Percentiles rank a stretch among this genome's conserved stretches.
phyloP scores from a whole-genome alignment of 2,329 filamentous ascomycete species.

The Tolypocladium album region DNA sequence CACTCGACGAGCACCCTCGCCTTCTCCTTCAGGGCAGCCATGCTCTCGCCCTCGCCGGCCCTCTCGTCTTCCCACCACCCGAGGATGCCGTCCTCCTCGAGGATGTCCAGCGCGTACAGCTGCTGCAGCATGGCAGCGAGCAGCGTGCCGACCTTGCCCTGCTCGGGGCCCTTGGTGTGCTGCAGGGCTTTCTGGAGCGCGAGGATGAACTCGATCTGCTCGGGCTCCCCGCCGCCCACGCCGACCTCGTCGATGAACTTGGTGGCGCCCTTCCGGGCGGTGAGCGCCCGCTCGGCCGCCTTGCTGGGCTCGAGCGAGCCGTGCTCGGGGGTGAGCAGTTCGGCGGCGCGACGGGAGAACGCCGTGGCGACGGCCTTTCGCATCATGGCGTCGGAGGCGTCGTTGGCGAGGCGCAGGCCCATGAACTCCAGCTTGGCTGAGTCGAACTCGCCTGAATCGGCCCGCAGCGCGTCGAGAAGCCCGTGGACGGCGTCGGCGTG shows the following conservation, averaged over 20 bases:
- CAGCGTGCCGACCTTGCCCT: constrained; percentile 43
- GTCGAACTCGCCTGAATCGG: constrained; percentile 69
- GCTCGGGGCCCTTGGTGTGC: constrained; percentile 48
- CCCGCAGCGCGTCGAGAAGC: constrained; percentile 75
- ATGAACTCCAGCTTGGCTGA: constrained; percentile 79
- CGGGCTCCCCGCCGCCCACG: constrained; percentile 54
- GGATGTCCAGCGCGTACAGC: constrained; percentile 71
- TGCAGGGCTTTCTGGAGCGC: constrained; percentile 72
- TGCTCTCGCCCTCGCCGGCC: constrained; percentile 54
- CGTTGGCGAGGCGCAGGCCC: constrained; percentile 79
- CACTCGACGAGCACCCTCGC: constrained; percentile 75
- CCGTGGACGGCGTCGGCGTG: constrained; percentile 79
- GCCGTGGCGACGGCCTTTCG: constrained; percentile 76
- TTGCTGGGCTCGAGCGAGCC: constrained; percentile 48
- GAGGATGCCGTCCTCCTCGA: constrained; percentile 82
- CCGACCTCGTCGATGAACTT: constrained; percentile 50
- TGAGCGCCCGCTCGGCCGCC: constrained; percentile 53
- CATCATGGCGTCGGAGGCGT: constrained; percentile 83
- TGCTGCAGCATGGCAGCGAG: constrained; percentile 74
- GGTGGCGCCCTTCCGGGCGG: constrained; percentile 37
- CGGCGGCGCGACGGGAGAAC: constrained; percentile 70
- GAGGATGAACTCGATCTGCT: constrained; percentile 79
- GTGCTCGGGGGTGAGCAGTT: constrained; percentile 46
- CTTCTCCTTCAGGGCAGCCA: constrained; percentile 61
- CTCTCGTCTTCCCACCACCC: constrained; percentile 76